Percentiles rank a stretch among this genome's conserved stretches.
These are phyloP conservation scores for Chalciporus sp. DNA, from an alignment of 1,284 basidiomycete genomes.

Conservation along the genomic window DNA sequence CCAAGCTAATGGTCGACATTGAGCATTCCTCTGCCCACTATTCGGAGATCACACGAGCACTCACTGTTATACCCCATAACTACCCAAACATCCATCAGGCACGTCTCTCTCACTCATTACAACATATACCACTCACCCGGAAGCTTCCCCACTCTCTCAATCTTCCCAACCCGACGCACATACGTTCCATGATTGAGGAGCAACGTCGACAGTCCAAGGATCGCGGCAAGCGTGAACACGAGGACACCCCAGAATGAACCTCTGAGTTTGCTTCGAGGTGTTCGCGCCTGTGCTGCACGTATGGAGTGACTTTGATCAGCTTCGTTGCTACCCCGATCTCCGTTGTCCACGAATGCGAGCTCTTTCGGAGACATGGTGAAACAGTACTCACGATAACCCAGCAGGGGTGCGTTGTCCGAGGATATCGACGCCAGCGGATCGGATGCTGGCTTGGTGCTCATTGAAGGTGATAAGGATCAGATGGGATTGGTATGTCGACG, in stretches of 20 bases:
- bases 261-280: slow-evolving; percentile 5
- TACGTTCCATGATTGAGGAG: slow-evolving; percentile 11
- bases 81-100: slow-evolving; percentile 15
- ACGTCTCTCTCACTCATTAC: not conserved
- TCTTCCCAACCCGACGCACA: not conserved
- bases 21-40: slow-evolving; percentile 1
- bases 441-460: slow-evolving; percentile 12
- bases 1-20: slow-evolving; percentile 45
- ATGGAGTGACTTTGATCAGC: slow-evolving; percentile 4
- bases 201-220: slow-evolving; percentile 19
- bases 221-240: slow-evolving; percentile 18
- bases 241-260: slow-evolving; percentile 13
- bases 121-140: slow-evolving; percentile 24
- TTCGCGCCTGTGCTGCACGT: slow-evolving; percentile 4
- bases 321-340: not conserved
- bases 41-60: slow-evolving; percentile 6
- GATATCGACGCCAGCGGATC: not conserved
- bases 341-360: not conserved
- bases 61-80: slow-evolving; percentile 37
- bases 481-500: not conserved
- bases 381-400: slow-evolving; percentile 15
- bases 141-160: slow-evolving; percentile 28
- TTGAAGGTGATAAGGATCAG: not conserved
- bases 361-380: not conserved
- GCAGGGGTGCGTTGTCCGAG: slow-evolving; percentile 21